Evolutionary conservation across 371 early-diverging fungal genomes (phyloP).

Genomic region (Mucor circinelloides): DNA sequence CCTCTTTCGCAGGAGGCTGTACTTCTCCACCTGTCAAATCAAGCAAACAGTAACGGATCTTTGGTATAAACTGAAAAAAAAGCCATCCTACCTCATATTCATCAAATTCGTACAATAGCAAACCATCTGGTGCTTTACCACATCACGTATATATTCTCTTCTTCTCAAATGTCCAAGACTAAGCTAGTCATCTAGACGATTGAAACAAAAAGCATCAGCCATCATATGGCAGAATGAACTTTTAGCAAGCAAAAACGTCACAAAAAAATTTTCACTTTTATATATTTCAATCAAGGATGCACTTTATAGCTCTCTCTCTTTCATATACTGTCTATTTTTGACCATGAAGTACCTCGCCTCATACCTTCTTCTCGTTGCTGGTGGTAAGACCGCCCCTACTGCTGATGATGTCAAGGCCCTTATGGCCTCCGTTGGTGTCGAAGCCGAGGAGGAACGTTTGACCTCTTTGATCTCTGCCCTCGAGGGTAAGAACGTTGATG

Average conservation of each 20-base stretch:
- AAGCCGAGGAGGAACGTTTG: slow-evolving; percentile 84
- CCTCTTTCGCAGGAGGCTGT: no score
- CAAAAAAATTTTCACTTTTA: slow-evolving; percentile 13
- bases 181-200: not conserved
- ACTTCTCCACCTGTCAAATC: no score
- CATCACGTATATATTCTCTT: no score
- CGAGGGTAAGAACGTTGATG: slow-evolving; percentile 88
- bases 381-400: slow-evolving; percentile 86
- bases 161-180: no score
- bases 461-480: slow-evolving; percentile 79
- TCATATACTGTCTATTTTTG: slow-evolving; percentile 21
- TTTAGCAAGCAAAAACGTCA: slow-evolving; percentile 5
- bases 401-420: slow-evolving; percentile 82
- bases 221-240: not conserved
- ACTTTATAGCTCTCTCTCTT: slow-evolving; percentile 10
- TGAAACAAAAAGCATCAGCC: not conserved
- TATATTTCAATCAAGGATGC: not conserved
- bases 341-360: slow-evolving; percentile 96
- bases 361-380: slow-evolving; percentile 92
- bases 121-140: no score
- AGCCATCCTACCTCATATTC: no score
- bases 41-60: no score
- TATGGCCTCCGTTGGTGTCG: slow-evolving; percentile 91
- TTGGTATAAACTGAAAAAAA: no score
- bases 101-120: no score